Percentiles rank a stretch among this genome's conserved stretches.
phyloP scores from a whole-genome alignment of 345 rosid genomes.

The Euphorbia peplus region DNA sequence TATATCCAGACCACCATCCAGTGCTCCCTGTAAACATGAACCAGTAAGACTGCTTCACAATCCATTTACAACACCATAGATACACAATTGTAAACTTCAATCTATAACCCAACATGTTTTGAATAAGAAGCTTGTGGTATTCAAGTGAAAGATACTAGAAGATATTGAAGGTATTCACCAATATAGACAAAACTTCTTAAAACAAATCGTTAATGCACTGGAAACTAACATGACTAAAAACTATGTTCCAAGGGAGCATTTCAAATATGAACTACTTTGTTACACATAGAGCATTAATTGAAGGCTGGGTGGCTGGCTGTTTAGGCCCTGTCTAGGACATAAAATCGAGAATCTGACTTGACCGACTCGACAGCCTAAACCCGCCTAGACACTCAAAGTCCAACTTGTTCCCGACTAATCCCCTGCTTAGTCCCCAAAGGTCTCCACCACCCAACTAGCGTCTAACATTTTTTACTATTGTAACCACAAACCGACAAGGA shows the following conservation, averaged over 20 bases:
- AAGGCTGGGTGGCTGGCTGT: too few species aligned
- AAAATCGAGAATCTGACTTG: too few species aligned
- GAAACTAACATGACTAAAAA: too few species aligned
- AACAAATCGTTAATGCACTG: background rate
- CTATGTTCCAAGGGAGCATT: background rate
- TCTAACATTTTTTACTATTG: too few species aligned
- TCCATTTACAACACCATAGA: background rate
- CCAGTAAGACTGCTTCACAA: background rate
- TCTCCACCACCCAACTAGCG: too few species aligned
- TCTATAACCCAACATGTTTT: background rate
- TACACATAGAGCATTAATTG: too few species aligned
- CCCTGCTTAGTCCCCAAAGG: too few species aligned
- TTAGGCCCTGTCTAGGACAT: too few species aligned
- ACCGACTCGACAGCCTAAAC: too few species aligned
- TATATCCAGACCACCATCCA: conserved; percentile 90
- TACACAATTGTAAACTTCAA: background rate
- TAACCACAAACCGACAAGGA: background rate
- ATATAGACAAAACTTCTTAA: background rate
- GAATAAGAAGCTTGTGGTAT: background rate
- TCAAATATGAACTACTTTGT: background rate
- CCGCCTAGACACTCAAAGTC: too few species aligned
- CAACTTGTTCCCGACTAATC: too few species aligned
- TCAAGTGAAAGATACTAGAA: background rate
- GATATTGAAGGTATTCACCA: background rate
- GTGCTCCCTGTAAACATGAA: conserved; percentile 54